Base-by-base conservation (phyloP, 257 asterid genomes). In the Gentiana macrophylla region DNA sequence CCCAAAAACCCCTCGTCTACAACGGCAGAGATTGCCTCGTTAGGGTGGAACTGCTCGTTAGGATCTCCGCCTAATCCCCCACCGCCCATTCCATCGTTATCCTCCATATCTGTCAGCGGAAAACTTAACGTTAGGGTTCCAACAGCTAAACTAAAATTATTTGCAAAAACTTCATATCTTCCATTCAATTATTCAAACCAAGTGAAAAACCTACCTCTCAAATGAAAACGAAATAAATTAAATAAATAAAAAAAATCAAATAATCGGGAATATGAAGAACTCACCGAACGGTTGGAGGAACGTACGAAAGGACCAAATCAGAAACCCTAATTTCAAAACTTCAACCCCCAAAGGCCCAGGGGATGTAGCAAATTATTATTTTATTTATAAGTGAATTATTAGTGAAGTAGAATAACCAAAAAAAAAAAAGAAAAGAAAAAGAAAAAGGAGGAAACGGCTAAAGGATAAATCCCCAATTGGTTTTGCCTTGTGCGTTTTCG, bases 1-100 rank as follows among this genome's bases (percentile, higher is more conserved):
- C 79, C 94, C 8, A 87, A 72, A 44, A 84, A 82, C 6, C 79
- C 92, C 5, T 85, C 94, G 61, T 85, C 94, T 6, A 79, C 81
- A 4, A 87, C 87, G 35, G 96, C 96, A 43, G 92, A 82, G 69
- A 87, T 87, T 65, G 89, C 85, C 67, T 86, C 96, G 63, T 84
- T 81, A 62, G 77, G 61, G 67, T 79, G 87, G 60, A 84, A 83
- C 67, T 81, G 86, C 53, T 80, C 92, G 59, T 51, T 60, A 64
- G 83, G 78, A 68, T 79, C 84, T 64, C 86, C 84, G 12, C 66
- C 77, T 51, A 63, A 67, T 24, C 78, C 79, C 15, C 72, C 83
- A 47, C 80, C 82, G 12, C 74, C 79, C 32, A 59, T 64, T 3
- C 72, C 78, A 32, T 60, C 86, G 52, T 68, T 77, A 52, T 74